Evolutionary conservation across 371 early-diverging fungal genomes (phyloP), one percentile per base, ranked within the genome.

Genomic region (Zychaea mexicana): DNA sequence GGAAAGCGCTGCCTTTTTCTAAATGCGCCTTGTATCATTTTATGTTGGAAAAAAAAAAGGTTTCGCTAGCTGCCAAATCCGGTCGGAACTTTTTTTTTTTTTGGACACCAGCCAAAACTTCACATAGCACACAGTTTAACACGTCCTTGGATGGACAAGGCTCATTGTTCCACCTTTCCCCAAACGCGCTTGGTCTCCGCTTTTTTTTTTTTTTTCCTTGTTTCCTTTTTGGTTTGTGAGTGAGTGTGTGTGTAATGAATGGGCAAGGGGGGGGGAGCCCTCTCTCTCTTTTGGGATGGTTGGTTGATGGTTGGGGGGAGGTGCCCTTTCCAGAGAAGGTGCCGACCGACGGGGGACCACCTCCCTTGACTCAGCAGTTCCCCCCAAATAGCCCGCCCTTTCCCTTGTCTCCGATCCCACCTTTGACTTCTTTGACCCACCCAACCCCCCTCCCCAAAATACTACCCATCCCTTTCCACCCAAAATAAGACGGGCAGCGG

Each of bases 81-180:
- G 55, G 55, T 55, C 55, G 55, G 55, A 55, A 55, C 55, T 55
- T 55, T 55, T 42, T 55, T 55, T 55, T 42, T 42, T 55, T 53
- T 53, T 26, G 53, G 55, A n/a, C 24, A 22, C 49, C 49, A 49
- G 21, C 49, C 15, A 46, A 46, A 31, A 31, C n/a, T n/a, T n/a
- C n/a, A n/a, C n/a, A n/a, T n/a, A n/a, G n/a, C n/a, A n/a, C n/a
- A n/a, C n/a, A n/a, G n/a, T n/a, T n/a, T n/a, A n/a, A n/a, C n/a
- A n/a, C n/a, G n/a, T n/a, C n/a, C n/a, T n/a, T n/a, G n/a, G 42
- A 42, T 12, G 42, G n/a, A 24, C 31, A 22, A 38, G 42, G 12
- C 59, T 27, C 30, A 45, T 39, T 58, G 39, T 58, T 58, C 59
- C 59, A 58, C 46, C 59, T 26, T 58, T 55, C 36, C 55, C 17